A percentile compares a stretch with the other conserved stretches of the same genome.
phyloP scores from a whole-genome alignment of 345 rosid genomes.

The Linum lewisii region DNA sequence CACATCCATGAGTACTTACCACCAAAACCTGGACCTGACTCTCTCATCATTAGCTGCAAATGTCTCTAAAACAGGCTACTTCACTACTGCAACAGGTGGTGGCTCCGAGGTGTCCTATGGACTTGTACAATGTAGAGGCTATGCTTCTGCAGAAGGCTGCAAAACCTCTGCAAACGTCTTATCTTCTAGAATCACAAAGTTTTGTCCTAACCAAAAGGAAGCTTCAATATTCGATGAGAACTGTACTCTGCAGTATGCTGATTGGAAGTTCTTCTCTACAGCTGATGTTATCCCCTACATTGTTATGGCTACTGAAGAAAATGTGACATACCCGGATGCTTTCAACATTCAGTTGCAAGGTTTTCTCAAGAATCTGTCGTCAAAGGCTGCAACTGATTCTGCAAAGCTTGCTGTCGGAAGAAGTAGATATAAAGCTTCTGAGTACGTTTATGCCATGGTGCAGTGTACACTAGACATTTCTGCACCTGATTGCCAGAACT shows the following conservation, averaged over 20 bases:
- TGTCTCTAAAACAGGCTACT: slow-evolving; percentile 19
- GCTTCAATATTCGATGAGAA: slow-evolving; percentile 13
- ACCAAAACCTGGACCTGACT: neutral
- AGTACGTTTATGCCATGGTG: slow-evolving; percentile 22
- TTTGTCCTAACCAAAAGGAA: slow-evolving; percentile 22
- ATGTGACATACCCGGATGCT: slow-evolving; percentile 5
- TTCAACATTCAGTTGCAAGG: slow-evolving; percentile 14
- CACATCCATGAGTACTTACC: no score
- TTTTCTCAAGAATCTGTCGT: slow-evolving; percentile 17
- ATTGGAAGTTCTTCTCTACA: slow-evolving; percentile 19
- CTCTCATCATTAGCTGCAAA: slow-evolving; percentile 17
- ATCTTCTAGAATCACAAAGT: slow-evolving; percentile 8
- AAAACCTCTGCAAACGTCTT: slow-evolving; percentile 16
- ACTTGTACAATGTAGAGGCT: slow-evolving; percentile 22
- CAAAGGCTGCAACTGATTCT: slow-evolving; percentile 18
- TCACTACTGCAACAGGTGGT: slow-evolving; percentile 11
- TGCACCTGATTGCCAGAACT: slow-evolving; percentile 15
- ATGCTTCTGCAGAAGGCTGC: slow-evolving; percentile 17
- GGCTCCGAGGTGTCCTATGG: slow-evolving; percentile 13
- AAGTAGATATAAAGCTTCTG: slow-evolving; percentile 3
- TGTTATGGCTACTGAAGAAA: accelerated
- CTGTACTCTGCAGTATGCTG: slow-evolving; percentile 24
- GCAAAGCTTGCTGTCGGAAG: slow-evolving; percentile 19
- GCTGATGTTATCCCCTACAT: neutral
- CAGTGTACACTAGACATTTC: slow-evolving; percentile 31